Conservation (phyloP, 805 yeast species). For the Candida sanyiensis region DNA sequence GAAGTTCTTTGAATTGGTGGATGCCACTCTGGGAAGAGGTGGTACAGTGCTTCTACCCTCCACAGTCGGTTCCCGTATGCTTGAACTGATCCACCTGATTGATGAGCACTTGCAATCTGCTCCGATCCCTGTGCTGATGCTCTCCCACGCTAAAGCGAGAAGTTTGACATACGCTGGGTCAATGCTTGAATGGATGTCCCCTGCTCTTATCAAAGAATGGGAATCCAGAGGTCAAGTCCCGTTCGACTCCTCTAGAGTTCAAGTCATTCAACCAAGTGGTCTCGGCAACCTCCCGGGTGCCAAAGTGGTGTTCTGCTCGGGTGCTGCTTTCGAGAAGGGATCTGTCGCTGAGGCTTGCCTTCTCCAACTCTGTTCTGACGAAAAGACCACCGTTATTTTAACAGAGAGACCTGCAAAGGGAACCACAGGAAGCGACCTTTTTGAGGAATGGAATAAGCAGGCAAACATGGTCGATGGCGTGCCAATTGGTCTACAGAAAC, state of each 20-base stretch:
- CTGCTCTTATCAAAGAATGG: constrained; percentile 81
- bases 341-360: constrained; percentile 49
- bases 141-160: constrained; percentile 77
- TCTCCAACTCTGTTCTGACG: constrained; percentile 53
- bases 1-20: constrained; percentile 54
- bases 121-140: constrained; percentile 62
- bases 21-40: constrained; percentile 62
- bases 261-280: constrained; percentile 52
- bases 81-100: constrained; percentile 71
- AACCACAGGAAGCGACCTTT: constrained; percentile 46
- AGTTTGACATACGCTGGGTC: constrained; percentile 76
- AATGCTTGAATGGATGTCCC: constrained; percentile 94
- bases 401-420: constrained; percentile 56
- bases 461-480: constrained; percentile 54
- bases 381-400: constrained; percentile 62
- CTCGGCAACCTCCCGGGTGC: constrained; percentile 55
- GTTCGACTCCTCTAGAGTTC: constrained; percentile 64
- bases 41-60: constrained; percentile 84
- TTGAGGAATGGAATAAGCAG: constrained; percentile 46
- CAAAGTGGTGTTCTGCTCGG: constrained; percentile 75
- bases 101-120: constrained; percentile 51
- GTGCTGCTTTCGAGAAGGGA: constrained; percentile 59
- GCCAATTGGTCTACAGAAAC: constrained; percentile 47
- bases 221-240: constrained; percentile 70
- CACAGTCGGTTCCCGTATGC: constrained; percentile 69